Evolutionary conservation across 805 yeast genomes (phyloP), one percentile per base, ranked within the genome.

Genomic region (Priceomyces haplophilus): DNA sequence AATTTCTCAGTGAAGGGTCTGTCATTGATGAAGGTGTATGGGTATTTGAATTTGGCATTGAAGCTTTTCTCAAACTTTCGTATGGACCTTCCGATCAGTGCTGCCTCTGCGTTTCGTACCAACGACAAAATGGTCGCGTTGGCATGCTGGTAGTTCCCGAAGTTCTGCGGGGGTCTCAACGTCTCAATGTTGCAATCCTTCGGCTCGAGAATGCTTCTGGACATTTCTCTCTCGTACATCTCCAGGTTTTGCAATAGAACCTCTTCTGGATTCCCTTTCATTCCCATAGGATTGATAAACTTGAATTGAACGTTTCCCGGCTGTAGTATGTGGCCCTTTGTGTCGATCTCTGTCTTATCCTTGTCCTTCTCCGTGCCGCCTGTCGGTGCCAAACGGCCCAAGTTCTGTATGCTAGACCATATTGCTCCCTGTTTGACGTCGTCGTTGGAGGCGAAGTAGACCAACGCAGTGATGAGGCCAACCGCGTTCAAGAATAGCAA

Each of bases 11-110:
- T 63, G 56, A 88, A 88, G 3, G 80, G 80, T 42, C 65, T 69
- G 54, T 88, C 95, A 55, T 87, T 88, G 31, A 88, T 56, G 45
- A 88, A 84, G 1, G 87, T 86, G 66, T 88, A 88, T 0, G 96
- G 95, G 57, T 88, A 88, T 38, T 76, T 73, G 61, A 82, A 88
- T 53, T 85, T 84, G 19, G 62, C 47, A 57, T 88, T 88, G 67
- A 87, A 88, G 1, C 65, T 72, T 19, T 58, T 58, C 55, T 88
- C 95, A 29, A 88, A 75, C 48, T 75, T 78, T 42, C 56, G 57
- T 47, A 88, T 79, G 1, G 95, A 76, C 8, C 52, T 48, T 1
- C 77, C 53, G 7, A 87, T 69, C 1, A 61, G 71, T 0, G 51
- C 50, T 15, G 75, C 55, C 53, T 88, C 96, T 5, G 72, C 55